Evolutionary conservation across 2,329 filamentous ascomycete genomes (phyloP), one percentile per base, ranked within the genome.

Genomic region (Bipolaris sorokiniana): DNA sequence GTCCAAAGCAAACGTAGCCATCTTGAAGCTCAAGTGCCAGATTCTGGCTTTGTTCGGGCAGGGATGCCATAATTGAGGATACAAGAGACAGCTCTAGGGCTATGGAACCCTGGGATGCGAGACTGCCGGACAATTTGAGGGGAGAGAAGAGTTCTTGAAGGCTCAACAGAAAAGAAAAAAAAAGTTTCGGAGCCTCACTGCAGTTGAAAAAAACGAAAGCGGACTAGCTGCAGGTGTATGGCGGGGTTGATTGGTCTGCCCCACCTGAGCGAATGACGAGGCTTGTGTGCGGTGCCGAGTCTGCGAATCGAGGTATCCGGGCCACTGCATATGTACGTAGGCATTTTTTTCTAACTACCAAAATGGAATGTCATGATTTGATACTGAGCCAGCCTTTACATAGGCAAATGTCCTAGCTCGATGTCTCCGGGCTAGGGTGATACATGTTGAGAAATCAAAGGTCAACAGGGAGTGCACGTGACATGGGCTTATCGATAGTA

Each of bases 21-120:
- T 98, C 93, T 78, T 95, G 85, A 67, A 99, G 88, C 83, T 99
- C 94, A 67, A 99, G 89, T 77, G 90, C 90, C 81, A 96, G 85
- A 72, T 90, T 83, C 56, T 84, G 83, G 71, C 88, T 68, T 50
- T 71, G 66, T 57, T 70, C 63, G 58, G 64, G 65, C 57, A 54
- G 64, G 48, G 56, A 61, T 55, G 74, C 71, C 74, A 76, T 76
- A 56, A 46, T 68, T 58, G 56, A 55, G 47, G 61, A 62, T 62
- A 53, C 54, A 59, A 64, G 61, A 64, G 68, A 68, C 69, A 71
- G 69, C 72, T 73, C 71, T 64, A 66, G 69, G 71, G 70, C 67
- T 71, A 63, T 62, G 57, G 55, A 47, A 70, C 67, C 72, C 69
- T 67, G 61, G 51, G 59, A 65, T 68, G 65, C 64, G 68, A 70